Conservation (phyloP, 495 filamentous ascomycete species). For the Xylaria bambusicola region DNA sequence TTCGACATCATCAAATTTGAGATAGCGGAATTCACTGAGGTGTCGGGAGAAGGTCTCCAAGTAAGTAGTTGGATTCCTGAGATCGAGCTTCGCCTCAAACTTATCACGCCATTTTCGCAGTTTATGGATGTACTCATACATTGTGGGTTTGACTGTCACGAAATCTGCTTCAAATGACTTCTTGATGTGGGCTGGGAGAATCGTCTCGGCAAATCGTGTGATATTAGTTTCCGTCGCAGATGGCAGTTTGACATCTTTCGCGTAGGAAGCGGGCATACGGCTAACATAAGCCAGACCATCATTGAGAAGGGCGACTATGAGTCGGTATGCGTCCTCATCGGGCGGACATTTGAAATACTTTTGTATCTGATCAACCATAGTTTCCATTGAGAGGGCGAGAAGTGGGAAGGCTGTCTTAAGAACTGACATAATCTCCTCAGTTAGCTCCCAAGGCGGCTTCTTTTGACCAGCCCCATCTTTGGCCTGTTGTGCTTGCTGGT, state of each 20-base stretch:
- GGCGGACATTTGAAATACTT: constrained; percentile 99
- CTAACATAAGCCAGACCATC: constrained; percentile 89
- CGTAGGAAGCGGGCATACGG: constrained; percentile 80
- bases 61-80: constrained; percentile 65
- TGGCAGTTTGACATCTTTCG: constrained; percentile 88
- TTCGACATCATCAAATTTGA: constrained; percentile 98
- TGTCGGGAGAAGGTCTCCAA: constrained; percentile 84
- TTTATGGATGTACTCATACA: constrained; percentile 97
- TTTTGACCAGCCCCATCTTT: constrained; percentile 51
- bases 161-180: constrained; percentile 96
- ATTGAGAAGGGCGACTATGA: constrained; percentile 96
- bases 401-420: constrained; percentile 96
- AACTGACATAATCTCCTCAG: constrained; percentile 89
- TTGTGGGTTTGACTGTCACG: constrained; percentile 87
- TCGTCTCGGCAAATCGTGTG: constrained; percentile 92
- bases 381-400: constrained; percentile 96
- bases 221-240: constrained; percentile 92
- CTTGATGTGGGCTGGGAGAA: constrained; percentile 87
- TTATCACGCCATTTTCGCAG: constrained; percentile 94
- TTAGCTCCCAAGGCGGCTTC: constrained; percentile 89
- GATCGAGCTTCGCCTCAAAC: constrained; percentile 96
- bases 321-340: constrained; percentile 94
- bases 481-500: constrained; percentile 29
- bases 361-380: constrained; percentile 97
- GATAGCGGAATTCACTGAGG: constrained; percentile 93